A percentile compares a stretch with the other conserved stretches of the same genome.
Conservation (phyloP, 164 flowering plant species). For the Umbilicus rupestris region DNA sequence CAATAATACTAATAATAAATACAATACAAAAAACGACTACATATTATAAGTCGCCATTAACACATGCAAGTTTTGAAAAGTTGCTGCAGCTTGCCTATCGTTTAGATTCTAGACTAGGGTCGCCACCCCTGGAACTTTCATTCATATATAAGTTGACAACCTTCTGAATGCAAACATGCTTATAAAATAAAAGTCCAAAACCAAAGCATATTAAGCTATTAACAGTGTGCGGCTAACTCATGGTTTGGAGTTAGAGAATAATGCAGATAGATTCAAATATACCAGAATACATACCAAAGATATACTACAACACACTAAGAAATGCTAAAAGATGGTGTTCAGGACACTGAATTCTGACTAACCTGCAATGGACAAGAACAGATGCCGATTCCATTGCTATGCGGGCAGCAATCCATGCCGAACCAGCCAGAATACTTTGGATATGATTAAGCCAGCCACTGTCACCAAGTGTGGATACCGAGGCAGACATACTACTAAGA, state of each 20-base stretch:
- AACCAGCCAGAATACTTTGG: conserved; percentile 87
- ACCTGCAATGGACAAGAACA: conserved; percentile 99
- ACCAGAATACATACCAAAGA: no score
- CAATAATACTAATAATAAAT: not conserved
- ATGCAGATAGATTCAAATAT: no score
- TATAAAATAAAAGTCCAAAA: no score
- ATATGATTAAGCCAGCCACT: conserved; percentile 96
- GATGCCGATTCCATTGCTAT: conserved; percentile 82
- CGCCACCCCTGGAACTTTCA: not conserved
- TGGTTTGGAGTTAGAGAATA: no score
- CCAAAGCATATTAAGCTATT: no score
- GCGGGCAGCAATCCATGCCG: conserved; percentile 99
- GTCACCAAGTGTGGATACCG: conserved; percentile 97
- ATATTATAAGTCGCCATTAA: not conserved
- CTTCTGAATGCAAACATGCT: no score
- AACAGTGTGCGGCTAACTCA: no score
- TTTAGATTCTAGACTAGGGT: not conserved
- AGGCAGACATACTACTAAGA: conserved; percentile 98
- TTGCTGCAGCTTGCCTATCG: not conserved
- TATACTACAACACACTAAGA: no score
- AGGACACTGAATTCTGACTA: not conserved
- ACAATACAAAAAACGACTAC: not conserved
- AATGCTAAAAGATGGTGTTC: no score
- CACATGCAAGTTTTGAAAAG: no score
- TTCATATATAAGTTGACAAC: no score